Evolutionary conservation across 768 basidiomycete genomes (phyloP).

Genomic region (Pleurotus platypus): DNA sequence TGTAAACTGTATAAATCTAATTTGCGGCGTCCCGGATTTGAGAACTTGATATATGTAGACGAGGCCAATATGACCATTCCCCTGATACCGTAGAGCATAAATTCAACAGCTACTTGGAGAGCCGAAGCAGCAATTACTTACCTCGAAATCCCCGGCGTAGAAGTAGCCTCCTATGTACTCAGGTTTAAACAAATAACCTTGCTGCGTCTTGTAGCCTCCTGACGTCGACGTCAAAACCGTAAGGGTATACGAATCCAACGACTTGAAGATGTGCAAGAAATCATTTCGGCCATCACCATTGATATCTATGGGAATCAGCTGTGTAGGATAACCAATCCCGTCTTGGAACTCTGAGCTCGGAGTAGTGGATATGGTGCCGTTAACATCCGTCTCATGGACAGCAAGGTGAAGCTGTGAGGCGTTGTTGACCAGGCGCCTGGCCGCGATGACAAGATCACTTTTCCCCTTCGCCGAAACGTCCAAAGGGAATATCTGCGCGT

Average conservation of each 20-base stretch:
- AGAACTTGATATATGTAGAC: constrained; percentile 6
- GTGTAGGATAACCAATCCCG: background rate
- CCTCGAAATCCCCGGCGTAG: constrained; percentile 3
- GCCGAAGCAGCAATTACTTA: background rate
- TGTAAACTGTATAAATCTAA: constrained; percentile 1
- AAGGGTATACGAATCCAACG: background rate
- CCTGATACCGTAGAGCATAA: background rate
- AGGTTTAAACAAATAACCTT: background rate
- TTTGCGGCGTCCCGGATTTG: constrained; percentile 1
- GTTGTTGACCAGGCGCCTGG: constrained; percentile 1
- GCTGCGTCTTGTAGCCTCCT: background rate
- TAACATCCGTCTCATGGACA: background rate
- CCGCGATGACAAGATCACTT: constrained; percentile 2
- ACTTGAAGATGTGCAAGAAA: constrained; percentile 1
- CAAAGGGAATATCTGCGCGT: background rate
- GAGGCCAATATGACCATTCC: constrained; percentile 3
- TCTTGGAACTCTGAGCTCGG: background rate
- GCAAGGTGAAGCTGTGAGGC: background rate
- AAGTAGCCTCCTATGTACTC: constrained; percentile 5
- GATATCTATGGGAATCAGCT: constrained; percentile 1
- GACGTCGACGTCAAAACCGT: background rate
- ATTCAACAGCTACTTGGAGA: background rate
- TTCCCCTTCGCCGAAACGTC: background rate
- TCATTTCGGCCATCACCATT: constrained; percentile 5
- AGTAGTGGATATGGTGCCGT: background rate